Conservation (phyloP, 805 yeast genomes). For the Millerozyma miso region DNA sequence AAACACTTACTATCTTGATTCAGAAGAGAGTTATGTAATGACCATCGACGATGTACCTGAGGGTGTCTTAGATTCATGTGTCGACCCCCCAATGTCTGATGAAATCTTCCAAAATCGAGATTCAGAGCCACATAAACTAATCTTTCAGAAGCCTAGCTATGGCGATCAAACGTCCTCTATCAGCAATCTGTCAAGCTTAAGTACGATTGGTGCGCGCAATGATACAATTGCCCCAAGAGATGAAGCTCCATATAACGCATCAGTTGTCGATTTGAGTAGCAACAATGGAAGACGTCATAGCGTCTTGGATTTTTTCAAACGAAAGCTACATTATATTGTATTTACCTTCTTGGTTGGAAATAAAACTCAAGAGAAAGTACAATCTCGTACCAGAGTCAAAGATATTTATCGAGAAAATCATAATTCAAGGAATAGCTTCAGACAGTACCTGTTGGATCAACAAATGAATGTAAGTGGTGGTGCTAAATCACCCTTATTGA, state of each 20-base stretch:
- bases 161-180: background rate
- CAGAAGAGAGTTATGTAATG: constrained; percentile 22
- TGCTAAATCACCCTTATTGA: background rate
- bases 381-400: background rate
- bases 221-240: background rate
- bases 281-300: background rate
- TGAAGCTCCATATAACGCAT: background rate
- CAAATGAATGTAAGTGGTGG: background rate
- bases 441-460: background rate
- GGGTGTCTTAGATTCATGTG: background rate
- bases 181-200: background rate
- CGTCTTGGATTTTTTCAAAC: background rate
- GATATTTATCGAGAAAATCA: background rate
- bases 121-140: background rate
- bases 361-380: background rate
- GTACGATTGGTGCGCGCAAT: background rate
- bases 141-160: background rate
- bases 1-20: constrained; percentile 32
- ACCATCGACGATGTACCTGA: constrained; percentile 11
- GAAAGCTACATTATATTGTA: background rate
- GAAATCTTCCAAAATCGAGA: background rate
- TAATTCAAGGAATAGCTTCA: background rate
- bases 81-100: background rate
- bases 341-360: background rate
- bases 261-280: background rate